Evolutionary conservation across 2,329 filamentous ascomycete genomes (phyloP).

Genomic region (Colletotrichum scovillei): DNA sequence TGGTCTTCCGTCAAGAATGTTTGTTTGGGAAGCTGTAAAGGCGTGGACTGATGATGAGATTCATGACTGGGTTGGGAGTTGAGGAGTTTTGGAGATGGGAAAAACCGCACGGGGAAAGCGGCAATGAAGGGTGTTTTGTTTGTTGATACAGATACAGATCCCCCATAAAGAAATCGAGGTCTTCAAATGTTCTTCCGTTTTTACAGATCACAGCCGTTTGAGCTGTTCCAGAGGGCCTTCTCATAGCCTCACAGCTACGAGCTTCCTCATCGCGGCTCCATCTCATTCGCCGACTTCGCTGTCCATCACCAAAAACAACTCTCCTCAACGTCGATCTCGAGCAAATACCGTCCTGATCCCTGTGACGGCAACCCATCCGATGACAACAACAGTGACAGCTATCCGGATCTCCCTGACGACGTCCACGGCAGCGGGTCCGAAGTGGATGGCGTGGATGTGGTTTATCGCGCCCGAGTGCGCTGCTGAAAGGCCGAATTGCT

Average conservation of each 20-base stretch:
- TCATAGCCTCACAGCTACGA: no score
- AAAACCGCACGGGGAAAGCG: neutral
- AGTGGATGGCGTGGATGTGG: conserved; percentile 27
- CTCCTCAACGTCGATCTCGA: neutral
- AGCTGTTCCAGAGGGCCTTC: neutral
- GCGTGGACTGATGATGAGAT: neutral
- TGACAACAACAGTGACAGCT: conserved; percentile 23
- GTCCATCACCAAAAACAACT: neutral
- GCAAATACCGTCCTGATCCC: conserved; percentile 8
- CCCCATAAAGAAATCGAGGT: no score
- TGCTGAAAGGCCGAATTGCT: conserved; percentile 23
- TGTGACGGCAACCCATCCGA: conserved; percentile 32
- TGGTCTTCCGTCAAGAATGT: no score
- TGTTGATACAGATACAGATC: neutral
- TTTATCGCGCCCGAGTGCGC: conserved; percentile 32
- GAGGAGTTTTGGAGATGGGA: neutral
- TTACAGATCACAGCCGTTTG: neutral
- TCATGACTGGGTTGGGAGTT: no score
- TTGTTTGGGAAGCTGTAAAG: no score
- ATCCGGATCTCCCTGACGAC: conserved; percentile 20
- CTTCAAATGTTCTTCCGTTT: no score
- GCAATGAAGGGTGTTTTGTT: neutral
- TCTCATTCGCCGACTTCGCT: neutral
- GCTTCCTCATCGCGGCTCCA: neutral
- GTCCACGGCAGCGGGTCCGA: conserved; percentile 17